Conservation (phyloP, 805 yeast species). For the Lipomyces chichibuensis region DNA sequence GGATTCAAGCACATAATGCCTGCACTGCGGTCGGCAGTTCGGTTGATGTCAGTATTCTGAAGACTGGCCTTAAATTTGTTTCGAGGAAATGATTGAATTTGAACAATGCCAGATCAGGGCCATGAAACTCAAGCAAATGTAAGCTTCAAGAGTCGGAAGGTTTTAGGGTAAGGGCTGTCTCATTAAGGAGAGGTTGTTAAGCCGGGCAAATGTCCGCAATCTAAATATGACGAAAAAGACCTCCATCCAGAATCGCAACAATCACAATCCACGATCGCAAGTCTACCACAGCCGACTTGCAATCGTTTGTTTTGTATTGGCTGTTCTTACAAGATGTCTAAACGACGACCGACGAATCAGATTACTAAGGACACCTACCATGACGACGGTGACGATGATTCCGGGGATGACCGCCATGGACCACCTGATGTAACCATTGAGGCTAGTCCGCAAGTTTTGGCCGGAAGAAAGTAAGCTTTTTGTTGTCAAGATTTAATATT, state of each 20-base stretch:
- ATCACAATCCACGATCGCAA: neutral
- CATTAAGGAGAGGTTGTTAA: too few relatives aligned
- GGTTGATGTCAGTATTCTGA: neutral
- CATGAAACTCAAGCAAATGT: too few relatives aligned
- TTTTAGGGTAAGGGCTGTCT: neutral
- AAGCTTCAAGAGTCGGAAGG: neutral
- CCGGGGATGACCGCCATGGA: constrained; percentile 33
- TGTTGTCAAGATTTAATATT: neutral
- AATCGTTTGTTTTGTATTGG: neutral
- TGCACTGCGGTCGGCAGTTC: neutral
- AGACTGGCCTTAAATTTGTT: neutral
- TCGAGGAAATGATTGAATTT: neutral
- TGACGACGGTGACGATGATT: constrained; percentile 15
- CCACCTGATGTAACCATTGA: constrained; percentile 24
- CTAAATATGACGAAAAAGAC: neutral
- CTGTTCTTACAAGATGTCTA: constrained; percentile 20
- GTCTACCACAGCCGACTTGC: neutral
- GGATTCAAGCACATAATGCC: neutral
- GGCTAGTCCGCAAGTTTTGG: constrained; percentile 28
- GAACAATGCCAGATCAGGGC: neutral
- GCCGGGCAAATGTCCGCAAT: neutral
- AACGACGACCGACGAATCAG: constrained; percentile 25
- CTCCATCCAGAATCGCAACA: neutral
- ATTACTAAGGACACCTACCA: constrained; percentile 18
- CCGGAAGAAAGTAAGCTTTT: constrained; percentile 29